Evolutionary conservation across 208 protist species (phyloP), one percentile per base, ranked within the genome.

Genomic region (Novymonas esmeraldas): DNA sequence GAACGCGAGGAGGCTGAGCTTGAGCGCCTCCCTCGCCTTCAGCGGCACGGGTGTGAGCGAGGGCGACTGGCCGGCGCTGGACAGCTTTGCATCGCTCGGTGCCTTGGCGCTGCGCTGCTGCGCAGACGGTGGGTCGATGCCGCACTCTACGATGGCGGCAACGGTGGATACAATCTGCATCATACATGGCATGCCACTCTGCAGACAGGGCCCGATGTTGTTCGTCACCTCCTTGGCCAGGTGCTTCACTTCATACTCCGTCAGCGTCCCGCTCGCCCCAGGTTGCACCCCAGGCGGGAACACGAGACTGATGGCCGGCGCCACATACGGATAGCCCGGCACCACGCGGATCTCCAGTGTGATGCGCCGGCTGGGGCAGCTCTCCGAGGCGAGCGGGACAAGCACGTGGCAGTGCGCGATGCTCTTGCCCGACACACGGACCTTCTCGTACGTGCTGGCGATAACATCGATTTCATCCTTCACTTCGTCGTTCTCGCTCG

Each of bases 141-240:
- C 78, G 31, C 48, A 66, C 41, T 76, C 73, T 20, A 90, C 71
- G 28, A 85, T 67, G 36, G 67, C 48, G 39, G 76, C 64, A 22
- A 90, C 85, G 7, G 77, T 84, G 20, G 79, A 81, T 22, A 90
- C 69, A 38, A 93, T 91, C 54, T 84, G 80, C 86, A 93, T 87
- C 61, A 91, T 79, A 52, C 78, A 92, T 3, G 84, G 83, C 54
- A 78, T 72, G 6, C 84, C 86, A 28, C 45, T 79, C 2, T 73
- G 56, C 31, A 85, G 59, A 52, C 78, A 94, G 1, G 83, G 79
- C 58, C 82, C 79, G 33, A 92, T 85, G 54, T 61, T 76, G 29
- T 88, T 80, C 20, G 28, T 57, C 2, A 95, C 58, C 16, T 90
- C 78, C 38, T 64, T 77, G 13, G 80, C 67, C 39, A 95, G 69